Conservation (phyloP, 2,329 filamentous ascomycete species). For the Xylariaceae sp. region DNA sequence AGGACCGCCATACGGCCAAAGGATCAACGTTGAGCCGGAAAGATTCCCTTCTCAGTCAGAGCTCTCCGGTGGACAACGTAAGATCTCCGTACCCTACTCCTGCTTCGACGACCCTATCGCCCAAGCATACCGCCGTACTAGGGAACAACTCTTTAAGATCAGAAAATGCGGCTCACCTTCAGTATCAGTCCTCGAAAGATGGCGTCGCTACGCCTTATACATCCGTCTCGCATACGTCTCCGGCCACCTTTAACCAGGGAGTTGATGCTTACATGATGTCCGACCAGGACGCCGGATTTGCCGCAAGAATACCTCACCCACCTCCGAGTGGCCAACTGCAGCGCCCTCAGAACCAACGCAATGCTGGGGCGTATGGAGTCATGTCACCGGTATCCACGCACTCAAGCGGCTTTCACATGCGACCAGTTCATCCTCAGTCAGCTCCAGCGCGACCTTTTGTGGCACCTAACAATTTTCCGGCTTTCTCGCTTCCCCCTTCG, state of each 20-base stretch:
- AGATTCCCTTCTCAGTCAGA: conserved; percentile 59
- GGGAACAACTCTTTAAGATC: conserved; percentile 38
- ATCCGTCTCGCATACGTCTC: conserved; percentile 42
- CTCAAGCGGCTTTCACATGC: conserved; percentile 43
- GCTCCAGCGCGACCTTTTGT: conserved; percentile 46
- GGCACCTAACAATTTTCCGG: conserved; percentile 57
- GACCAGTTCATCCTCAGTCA: conserved; percentile 43
- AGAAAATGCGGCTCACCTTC: conserved; percentile 37
- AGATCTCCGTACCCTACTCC: conserved; percentile 39
- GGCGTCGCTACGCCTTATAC: conserved; percentile 43
- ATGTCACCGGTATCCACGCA: conserved; percentile 51
- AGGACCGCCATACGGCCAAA: conserved; percentile 75
- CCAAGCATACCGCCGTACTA: conserved; percentile 45
- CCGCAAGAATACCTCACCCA: conserved; percentile 35
- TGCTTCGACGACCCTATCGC: conserved; percentile 44
- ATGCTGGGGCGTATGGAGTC: conserved; percentile 47
- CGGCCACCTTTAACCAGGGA: conserved; percentile 35
- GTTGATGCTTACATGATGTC: conserved; percentile 43
- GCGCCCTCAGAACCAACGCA: conserved; percentile 45
- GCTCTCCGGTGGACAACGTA: conserved; percentile 40
- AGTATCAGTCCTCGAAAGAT: conserved; percentile 46
- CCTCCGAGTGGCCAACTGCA: conserved; percentile 41
- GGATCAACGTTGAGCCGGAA: conserved; percentile 73
- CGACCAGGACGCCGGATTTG: conserved; percentile 34
- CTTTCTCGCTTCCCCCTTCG: conserved; percentile 60